Evolutionary conservation across 1,139 yeast genomes (phyloP), one percentile per base, ranked within the genome.

Genomic region (Taphrina confusa): DNA sequence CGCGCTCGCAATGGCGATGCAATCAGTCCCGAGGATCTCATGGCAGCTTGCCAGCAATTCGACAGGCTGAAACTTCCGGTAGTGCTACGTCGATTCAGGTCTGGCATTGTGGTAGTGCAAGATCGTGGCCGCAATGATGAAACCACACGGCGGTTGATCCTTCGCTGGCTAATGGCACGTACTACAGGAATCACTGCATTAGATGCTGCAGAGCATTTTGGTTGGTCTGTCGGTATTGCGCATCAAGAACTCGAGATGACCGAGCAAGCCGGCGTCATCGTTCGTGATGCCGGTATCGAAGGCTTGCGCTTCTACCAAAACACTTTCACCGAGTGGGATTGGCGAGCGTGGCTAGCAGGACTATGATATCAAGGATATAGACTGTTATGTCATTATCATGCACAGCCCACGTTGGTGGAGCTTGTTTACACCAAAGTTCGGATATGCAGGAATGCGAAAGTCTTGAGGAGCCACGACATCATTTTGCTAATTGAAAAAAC

Each of bases 181-280:
- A 51, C 62, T 11, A 61, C 65, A 18, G 87, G 80, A 0, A 72
- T 75, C n/a, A 69, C 75, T 1, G 74, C 76, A 3, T 71, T 73
- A 42, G 76, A 80, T 57, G 76, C 82, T 12, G 79, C 85, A 63
- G 80, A 81, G 59, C 79, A 78, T 64, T 78, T 84, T 64, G 66
- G 66, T 14, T 87, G 94, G 91, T 83, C 91, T 16, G 76, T 84
- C 45, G 80, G 82, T 31, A 82, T 88, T 16, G 79, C 91, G 1
- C 76, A 75, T 14, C 94, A 87, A 68, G 88, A 87, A 65, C 71
- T 88, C 16, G 82, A 65, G 60, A 75, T 78, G 62, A 83, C 87
- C 23, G 79, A 86, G 34, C 78, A 76, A 5, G 69, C 73, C 2
- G 92, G 90, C 0, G 72, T 73, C 1, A 69, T 87, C 1, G 82